Evolutionary conservation across 176 grass and related monocot species (phyloP), one percentile per base, ranked within the genome.

Genomic region (Triticum timopheevii): DNA sequence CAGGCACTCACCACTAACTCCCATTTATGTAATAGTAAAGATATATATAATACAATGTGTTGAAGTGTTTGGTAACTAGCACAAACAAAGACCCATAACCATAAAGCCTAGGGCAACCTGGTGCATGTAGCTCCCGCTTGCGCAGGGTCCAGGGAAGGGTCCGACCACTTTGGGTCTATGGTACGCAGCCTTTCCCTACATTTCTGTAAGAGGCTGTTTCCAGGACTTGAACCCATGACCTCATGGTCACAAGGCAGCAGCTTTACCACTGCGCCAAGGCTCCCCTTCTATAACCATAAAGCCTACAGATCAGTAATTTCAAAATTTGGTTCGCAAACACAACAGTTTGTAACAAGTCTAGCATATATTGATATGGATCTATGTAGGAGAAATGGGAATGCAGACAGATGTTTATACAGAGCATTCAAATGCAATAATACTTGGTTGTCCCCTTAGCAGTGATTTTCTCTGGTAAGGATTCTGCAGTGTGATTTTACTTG

Each of bases 311-410:
- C 50, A 83, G 56, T 50, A 88, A 34, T 70, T 62, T 83, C 13
- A 27, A 79, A 27, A 22, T 10, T 38, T 72, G 7, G 64, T 78
- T 63, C 8, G 3, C 12, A 30, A 24, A 17, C 12, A 25, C n/a
- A 76, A 44, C 13, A 65, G 27, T 22, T 76, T 8, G n/a, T 23
- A 44, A 31, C 61, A 42, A 76, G 24, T 40, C 42, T 76, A 33
- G 11, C 30, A 84, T 64, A 49, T 49, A 15, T 65, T 84, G 70
- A 45, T 61, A 22, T 65, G 28, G 34, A 30, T 74, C 24, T 52
- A n/a, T 77, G 58, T 31, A 36, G 75, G 28, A 84, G 56, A 82
- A 82, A 78, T 78, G 33, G 35, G 68, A 83, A 70, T 35, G 80
- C 63, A 59, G 31, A 73, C 28, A 45, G 20, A 5, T 24, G 30